These are phyloP conservation scores for Exophiala alcalophila DNA, from an alignment of 2,329 filamentous ascomycete genomes.

Conservation along the genomic window DNA sequence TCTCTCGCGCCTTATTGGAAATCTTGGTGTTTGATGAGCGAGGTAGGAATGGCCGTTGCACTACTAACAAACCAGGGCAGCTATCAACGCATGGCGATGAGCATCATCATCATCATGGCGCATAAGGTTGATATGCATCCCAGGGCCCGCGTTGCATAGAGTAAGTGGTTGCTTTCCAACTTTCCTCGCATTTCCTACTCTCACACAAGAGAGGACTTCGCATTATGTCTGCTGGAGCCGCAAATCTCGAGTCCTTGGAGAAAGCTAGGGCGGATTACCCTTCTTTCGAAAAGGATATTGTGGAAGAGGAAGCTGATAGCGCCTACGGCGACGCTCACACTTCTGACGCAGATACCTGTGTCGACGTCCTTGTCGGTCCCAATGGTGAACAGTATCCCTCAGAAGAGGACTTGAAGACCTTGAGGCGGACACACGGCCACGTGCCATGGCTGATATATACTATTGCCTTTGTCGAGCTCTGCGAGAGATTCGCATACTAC, in stretches of 20 bases:
- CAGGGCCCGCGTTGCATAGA: too few relatives aligned
- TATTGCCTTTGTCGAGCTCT: constrained; percentile 62
- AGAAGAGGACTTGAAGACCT: constrained; percentile 17
- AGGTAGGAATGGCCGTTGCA: too few relatives aligned
- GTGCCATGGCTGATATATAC: constrained; percentile 66
- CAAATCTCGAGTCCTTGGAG: background rate
- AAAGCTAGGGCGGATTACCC: background rate
- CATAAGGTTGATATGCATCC: too few relatives aligned
- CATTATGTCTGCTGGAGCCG: constrained; percentile 1
- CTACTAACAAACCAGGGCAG: too few relatives aligned
- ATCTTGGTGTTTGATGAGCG: too few relatives aligned
- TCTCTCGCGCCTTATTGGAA: too few relatives aligned
- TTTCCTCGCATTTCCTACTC: too few relatives aligned
- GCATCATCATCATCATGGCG: too few relatives aligned
- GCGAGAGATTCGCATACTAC: constrained; percentile 76
- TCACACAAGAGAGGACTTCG: too few relatives aligned
- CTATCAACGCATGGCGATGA: too few relatives aligned
- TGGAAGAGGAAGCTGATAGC: background rate
- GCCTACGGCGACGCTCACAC: background rate
- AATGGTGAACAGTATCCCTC: constrained; percentile 18
- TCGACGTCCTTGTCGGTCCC: background rate
- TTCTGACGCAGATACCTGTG: background rate
- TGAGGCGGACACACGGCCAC: constrained; percentile 23
- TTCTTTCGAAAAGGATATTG: background rate
- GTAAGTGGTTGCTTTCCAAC: too few relatives aligned